Conservation (phyloP, 2,329 filamentous ascomycete genomes). For the Incumbomyces lentus region DNA sequence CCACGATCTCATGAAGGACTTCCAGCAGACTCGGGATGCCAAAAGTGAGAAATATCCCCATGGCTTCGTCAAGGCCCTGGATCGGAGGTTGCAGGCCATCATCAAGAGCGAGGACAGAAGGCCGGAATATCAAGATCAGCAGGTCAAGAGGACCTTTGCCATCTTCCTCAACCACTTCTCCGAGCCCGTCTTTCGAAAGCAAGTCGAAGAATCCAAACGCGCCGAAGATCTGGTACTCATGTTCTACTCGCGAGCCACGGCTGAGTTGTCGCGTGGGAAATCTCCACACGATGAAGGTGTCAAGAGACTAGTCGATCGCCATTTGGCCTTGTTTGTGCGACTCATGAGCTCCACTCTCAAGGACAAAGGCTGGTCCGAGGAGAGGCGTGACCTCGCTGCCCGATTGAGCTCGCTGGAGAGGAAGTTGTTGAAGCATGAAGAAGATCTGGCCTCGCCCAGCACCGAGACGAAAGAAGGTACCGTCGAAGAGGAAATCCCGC, state of each 20-base stretch:
- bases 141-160: slow-evolving; percentile 87
- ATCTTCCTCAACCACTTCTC: slow-evolving; percentile 91
- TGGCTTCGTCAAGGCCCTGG: slow-evolving; percentile 58
- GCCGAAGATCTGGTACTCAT: slow-evolving; percentile 89
- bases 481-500: slow-evolving; percentile 69
- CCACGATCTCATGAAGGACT: slow-evolving; percentile 80
- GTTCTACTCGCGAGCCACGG: slow-evolving; percentile 90
- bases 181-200: slow-evolving; percentile 75
- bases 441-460: slow-evolving; percentile 60
- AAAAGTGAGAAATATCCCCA: slow-evolving; percentile 63
- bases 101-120: slow-evolving; percentile 71
- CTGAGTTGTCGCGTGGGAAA: slow-evolving; percentile 73
- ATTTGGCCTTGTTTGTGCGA: slow-evolving; percentile 88
- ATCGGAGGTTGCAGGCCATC: slow-evolving; percentile 71
- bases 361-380: slow-evolving; percentile 73
- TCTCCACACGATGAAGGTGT: slow-evolving; percentile 71
- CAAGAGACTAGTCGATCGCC: slow-evolving; percentile 85
- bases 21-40: slow-evolving; percentile 55
- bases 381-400: slow-evolving; percentile 72
- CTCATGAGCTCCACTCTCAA: slow-evolving; percentile 70
- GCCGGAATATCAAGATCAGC: slow-evolving; percentile 81
- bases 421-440: slow-evolving; percentile 87
- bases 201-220: slow-evolving; percentile 85
- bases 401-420: slow-evolving; percentile 75
- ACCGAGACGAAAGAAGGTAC: slow-evolving; percentile 46